Evolutionary conservation across 768 basidiomycete species (phyloP), one percentile per base, ranked within the genome.

Genomic region (Asterophora lycoperdoides): DNA sequence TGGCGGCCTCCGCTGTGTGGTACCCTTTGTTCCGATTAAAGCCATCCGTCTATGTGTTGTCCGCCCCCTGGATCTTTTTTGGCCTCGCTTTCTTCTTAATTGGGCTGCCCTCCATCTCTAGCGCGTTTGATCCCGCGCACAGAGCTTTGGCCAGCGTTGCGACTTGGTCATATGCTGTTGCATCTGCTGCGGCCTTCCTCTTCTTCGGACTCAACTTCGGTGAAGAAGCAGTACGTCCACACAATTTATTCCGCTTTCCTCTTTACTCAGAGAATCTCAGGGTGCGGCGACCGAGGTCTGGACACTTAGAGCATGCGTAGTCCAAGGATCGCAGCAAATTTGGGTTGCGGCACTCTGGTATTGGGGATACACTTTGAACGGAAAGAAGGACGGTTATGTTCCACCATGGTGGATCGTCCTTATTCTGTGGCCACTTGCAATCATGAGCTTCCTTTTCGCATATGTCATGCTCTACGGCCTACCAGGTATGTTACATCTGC

Each of bases 191-290:
- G 26, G 86, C 90, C 9, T 96, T 95, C 76, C 70, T 83, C 41
- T 94, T 92, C 79, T 96, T 96, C 60, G 93, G 93, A 60, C 77
- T 94, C 53, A 96, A 96, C 68, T 96, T 96, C 64, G 93, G 93
- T 65, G 93, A 96, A 72, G 93, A 95, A 76, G 93, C 93, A 14
- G 88, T 87, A 66, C 42, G 76, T 71, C 34, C 6, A 23, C n/a
- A 26, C 19, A 39, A 23, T 20, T 46, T 42, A 35, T 44, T 7
- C 9, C 37, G 36, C 54, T 8, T 17, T 43, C 30, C 34, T 48
- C 39, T 52, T 33, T 34, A 35, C 41, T 50, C 37, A 55, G 46
- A 38, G 18, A 37, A 36, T 28, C 26, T 34, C 58, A 89, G 81
- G 93, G 93, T 59, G 92, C 93, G 46, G 91, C 93, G 1, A 94